Evolutionary conservation across 164 flowering plant species (phyloP), one percentile per base, ranked within the genome.

Genomic region (Macadamia integrifolia): DNA sequence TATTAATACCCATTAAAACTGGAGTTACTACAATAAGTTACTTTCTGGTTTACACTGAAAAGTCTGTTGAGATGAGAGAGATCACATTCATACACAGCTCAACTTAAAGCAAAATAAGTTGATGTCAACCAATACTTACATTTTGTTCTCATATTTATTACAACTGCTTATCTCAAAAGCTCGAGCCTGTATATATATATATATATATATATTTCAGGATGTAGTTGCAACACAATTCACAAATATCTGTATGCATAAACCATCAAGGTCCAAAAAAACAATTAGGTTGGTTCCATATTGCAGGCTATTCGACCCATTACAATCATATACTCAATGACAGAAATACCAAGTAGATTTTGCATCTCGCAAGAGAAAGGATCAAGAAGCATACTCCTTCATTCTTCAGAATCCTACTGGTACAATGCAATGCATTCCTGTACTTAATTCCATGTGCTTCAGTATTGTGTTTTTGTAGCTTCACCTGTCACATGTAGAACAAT

Each of bases 391-490:
- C 96, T 64, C 97, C 98, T 80, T 93, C 97, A 44, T 79, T 85
- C 67, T 79, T 78, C 68, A 90, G 75, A 71, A 91, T 86, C 75
- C 89, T 83, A 58, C 88, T 75, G 56, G 93, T 74, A 70, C 98
- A 93, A 78, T 93, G 96, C 70, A 90, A 71, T 32, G 90, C 93
- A 82, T 74, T 88, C 72, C 72, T 86, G 77, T 91, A 91, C 77
- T 78, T 84, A 60, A 85, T 70, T 70, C 93, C 96, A 72, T 77
- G 80, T 1, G 77, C 85, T 79, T 80, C 95, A 62, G 95, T 88
- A 68, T 88, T 90, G 85, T 91, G 88, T 52, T 91, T 88, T 75
- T 93, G 98, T 73, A 93, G 79, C 87, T 90, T 91, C 76, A 93
- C 98, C 98, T 93, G 84, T 70, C 14, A 67, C 57, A 69, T 9